Evolutionary conservation across 148 eudicot genomes (phyloP).

Genomic region (Nepenthes mirabilis): DNA sequence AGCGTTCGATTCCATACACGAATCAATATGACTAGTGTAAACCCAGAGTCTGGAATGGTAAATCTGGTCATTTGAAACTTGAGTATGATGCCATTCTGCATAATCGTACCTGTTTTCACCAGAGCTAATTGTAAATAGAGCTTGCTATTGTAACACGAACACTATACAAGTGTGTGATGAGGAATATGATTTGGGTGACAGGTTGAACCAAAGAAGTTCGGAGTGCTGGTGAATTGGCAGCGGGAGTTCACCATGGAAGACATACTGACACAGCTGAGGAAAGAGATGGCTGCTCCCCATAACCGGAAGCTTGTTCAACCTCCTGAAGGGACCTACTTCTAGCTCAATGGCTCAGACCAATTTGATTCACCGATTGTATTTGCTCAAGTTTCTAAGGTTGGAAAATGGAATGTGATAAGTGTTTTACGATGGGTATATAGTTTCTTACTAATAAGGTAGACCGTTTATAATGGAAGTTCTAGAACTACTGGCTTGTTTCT

Average conservation of each 20-base stretch:
- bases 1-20: conserved; percentile 45
- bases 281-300: conserved; percentile 36
- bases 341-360: conserved; percentile 6
- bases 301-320: conserved; percentile 59
- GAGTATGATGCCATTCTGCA: too few relatives aligned
- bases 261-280: conserved; percentile 45
- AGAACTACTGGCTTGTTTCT: too few relatives aligned
- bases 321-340: conserved; percentile 49
- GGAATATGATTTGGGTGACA: conserved; percentile 4
- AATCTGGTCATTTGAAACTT: neutral
- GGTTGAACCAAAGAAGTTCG: conserved; percentile 51
- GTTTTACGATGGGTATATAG: too few relatives aligned
- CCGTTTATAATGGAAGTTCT: too few relatives aligned
- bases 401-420: too few relatives aligned
- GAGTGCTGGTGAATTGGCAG: conserved; percentile 50
- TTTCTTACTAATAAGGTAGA: too few relatives aligned
- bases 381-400: too few relatives aligned
- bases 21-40: conserved; percentile 48
- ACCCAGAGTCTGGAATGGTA: conserved; percentile 37
- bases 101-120: too few relatives aligned
- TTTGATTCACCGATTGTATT: too few relatives aligned
- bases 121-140: too few relatives aligned
- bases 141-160: neutral
- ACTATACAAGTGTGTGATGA: neutral
- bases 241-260: conserved; percentile 45